Base-by-base conservation (phyloP, 2,329 filamentous ascomycete species). In the Fusarium nurragi region DNA sequence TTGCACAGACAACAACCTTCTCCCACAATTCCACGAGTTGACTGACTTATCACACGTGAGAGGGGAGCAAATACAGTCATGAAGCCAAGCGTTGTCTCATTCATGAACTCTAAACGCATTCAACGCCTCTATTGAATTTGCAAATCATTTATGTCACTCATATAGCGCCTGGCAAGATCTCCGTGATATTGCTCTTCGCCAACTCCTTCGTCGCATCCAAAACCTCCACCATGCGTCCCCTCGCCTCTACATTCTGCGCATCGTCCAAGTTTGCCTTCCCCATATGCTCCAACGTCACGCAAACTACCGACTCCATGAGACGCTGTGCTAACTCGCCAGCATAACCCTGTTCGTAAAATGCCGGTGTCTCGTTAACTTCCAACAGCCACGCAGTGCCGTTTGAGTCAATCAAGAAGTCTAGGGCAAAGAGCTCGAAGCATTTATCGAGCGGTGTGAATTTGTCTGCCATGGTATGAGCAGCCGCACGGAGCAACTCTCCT, bases 291-390 rank as follows among this genome's bases (percentile, higher is more conserved):
- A 78, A 68, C 2, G 74, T 66, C 5, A 75, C 58, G 13, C 63
- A 73, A 2, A 79, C 47, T 4, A 78, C 64, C 4, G 75, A 75
- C 59, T 79, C 76, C 76, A 79, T 77, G 4, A 79, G 60, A 0
- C 75, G 60, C 36, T 71, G 28, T 0, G 77, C 71, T 41, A 79
- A 34, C n/a, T 72, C 67, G 0, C 76, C 76, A 0, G 77, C 75
- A 2, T 75, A 70, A 0, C 74, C 75, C 1, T 74, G 65, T 19
- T 78, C 54, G 39, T 79, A 79, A 37, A 79, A 78, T 0, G 77
- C 77, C 0, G 77, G 77, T 21, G 76, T 77, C 64, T 78, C 76
- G 18, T 79, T 79, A 1, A 75, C 76, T 55, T 79, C 77, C 1
- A 79, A 52, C 0, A 79, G 50, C 77, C 77, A 79, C 0, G 70